Conservation (phyloP, 257 asterid species). For the Buddleja alternifolia region DNA sequence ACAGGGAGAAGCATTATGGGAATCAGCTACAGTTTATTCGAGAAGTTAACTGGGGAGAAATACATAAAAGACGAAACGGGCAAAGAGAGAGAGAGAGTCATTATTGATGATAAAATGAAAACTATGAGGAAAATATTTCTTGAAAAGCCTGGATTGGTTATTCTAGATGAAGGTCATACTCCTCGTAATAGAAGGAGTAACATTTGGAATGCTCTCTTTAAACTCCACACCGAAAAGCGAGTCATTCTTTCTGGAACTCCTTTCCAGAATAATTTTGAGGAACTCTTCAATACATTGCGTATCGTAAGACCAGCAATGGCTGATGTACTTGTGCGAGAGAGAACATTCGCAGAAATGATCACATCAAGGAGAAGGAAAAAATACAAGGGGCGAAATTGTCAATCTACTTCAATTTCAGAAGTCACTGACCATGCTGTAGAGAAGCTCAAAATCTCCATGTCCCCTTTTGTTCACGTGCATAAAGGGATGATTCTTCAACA, state of each 20-base stretch:
- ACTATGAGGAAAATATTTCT: constrained; percentile 42
- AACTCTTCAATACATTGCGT: constrained; percentile 56
- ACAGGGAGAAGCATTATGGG: constrained; percentile 45
- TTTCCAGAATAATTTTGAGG: constrained; percentile 62
- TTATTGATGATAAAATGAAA: not conserved
- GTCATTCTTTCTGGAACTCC: constrained; percentile 78
- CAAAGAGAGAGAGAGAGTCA: not conserved
- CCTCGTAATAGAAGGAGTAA: constrained; percentile 52
- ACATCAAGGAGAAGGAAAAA: constrained; percentile 16
- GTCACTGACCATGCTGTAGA: constrained; percentile 32
- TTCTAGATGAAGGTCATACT: constrained; percentile 75
- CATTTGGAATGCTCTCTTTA: constrained; percentile 53
- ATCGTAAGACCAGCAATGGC: constrained; percentile 61
- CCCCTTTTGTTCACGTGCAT: constrained; percentile 65
- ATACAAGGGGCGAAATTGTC: not conserved
- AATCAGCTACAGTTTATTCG: constrained; percentile 57
- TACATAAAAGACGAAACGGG: not conserved
- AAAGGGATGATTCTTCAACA: constrained; percentile 55
- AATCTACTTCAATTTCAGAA: constrained; percentile 12
- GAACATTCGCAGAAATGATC: constrained; percentile 32
- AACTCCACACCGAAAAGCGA: constrained; percentile 45
- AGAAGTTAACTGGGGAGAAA: constrained; percentile 45
- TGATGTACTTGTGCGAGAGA: constrained; percentile 37
- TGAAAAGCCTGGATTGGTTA: constrained; percentile 53
- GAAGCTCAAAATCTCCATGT: constrained; percentile 45